Evolutionary conservation across 1,284 basidiomycete species (phyloP), one percentile per base, ranked within the genome.

Genomic region (Leccinum fuscescens): DNA sequence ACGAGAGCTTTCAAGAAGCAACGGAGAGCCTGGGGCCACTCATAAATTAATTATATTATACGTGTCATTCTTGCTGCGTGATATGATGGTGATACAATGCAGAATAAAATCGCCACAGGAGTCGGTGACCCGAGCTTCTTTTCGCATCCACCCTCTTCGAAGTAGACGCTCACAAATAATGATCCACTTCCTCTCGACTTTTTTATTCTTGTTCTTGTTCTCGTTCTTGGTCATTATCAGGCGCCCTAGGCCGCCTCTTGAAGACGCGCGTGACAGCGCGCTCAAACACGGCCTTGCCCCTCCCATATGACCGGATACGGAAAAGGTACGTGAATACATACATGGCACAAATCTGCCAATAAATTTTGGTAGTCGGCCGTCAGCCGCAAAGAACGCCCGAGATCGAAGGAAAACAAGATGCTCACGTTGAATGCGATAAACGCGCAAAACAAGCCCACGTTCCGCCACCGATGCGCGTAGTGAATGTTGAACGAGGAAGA

Each of bases 401-500:
- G 11, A 20, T 46, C 27, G 27, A 29, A 29, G 0, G 27, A 29
- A 29, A 29, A 8, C 27, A 22, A 44, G 24, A 11, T 11, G 77
- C 81, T 66, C 62, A 84, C 83, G 56, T 85, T 85, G 59, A 83
- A 80, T 3, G 69, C 56, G 39, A 79, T 75, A 58, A 77, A 83
- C 5, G 62, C 82, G 54, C 74, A 66, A 68, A 86, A 67, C 29
- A 84, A 56, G 0, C 82, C 83, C 42, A 82, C 67, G 63, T 86
- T 70, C 9, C 83, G 69, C 84, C 84, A 86, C 12, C 73, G 79
- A 61, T 84, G 75, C 14, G 66, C 63, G 61, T 82, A 83, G 50
- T 69, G 74, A 3, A 85, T 83, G 60, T 83, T 83, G 69, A 83
- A 83, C 54, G 20, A 69, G 0, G 35, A 20, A 6, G 58, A 69